Percentiles rank a stretch among this genome's conserved stretches.
These are phyloP conservation scores for Aspergillus bertholletiae DNA, from an alignment of 495 filamentous ascomycete genomes.

Conservation along the genomic window DNA sequence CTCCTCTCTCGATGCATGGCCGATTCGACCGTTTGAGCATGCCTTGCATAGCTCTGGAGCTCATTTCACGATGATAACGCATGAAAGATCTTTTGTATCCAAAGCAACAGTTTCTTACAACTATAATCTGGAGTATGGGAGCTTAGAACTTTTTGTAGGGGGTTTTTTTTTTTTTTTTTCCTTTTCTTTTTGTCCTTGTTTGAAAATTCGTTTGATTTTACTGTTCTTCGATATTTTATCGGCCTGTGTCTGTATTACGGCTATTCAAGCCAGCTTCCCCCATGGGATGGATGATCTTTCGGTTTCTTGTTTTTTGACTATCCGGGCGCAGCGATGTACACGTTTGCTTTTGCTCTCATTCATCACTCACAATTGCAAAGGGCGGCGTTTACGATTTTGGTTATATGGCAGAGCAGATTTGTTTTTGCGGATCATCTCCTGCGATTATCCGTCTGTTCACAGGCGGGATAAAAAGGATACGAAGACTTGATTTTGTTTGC, in stretches of 20 bases:
- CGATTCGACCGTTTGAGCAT: constrained; percentile 25
- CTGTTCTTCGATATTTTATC: constrained; percentile 13
- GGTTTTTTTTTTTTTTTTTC: constrained; percentile 15
- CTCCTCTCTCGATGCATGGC: constrained; percentile 12
- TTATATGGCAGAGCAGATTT: constrained; percentile 6
- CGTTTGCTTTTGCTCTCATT: constrained; percentile 3
- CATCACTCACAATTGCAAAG: constrained; percentile 14
- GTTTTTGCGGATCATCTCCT: constrained; percentile 2
- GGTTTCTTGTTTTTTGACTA: constrained; percentile 4
- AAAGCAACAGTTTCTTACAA: constrained; percentile 18
- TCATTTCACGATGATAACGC: constrained; percentile 37
- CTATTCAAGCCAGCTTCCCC: neutral
- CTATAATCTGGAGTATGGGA: constrained; percentile 27
- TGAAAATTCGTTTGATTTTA: constrained; percentile 1
- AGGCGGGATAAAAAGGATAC: neutral
- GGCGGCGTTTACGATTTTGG: constrained; percentile 23
- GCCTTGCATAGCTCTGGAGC: constrained; percentile 18
- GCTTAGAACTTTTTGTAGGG: constrained; percentile 17
- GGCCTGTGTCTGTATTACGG: neutral
- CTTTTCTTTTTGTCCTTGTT: constrained; percentile 15
- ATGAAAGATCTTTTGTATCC: constrained; percentile 34
- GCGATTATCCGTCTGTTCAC: neutral
- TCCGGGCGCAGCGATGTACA: constrained; percentile 10
- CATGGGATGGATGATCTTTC: constrained; percentile 15
- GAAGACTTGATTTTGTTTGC: constrained; percentile 2